phyloP scores from a whole-genome alignment of 306 rosid species.

The Aeschynomene evenia region DNA sequence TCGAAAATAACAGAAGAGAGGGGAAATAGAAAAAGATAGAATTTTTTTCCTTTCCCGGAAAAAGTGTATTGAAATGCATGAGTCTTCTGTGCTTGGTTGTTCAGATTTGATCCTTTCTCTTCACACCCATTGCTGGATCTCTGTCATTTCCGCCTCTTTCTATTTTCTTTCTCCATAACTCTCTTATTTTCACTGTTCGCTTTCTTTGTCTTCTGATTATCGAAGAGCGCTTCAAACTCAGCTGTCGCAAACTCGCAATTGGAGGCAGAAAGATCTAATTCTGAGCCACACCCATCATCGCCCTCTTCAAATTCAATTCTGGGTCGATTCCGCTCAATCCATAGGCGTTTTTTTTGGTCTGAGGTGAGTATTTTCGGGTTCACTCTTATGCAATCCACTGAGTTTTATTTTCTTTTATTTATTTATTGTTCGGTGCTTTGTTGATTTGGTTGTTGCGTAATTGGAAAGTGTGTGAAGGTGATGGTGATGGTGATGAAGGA shows the following conservation, averaged over 20 bases:
- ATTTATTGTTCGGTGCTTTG: neutral
- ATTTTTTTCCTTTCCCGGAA: neutral
- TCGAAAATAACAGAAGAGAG: slow-evolving; percentile 4
- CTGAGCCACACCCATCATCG: slow-evolving; percentile 18
- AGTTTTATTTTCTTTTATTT: neutral
- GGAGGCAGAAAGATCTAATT: slow-evolving; percentile 4
- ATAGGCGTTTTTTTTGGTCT: neutral
- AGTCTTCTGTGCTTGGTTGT: slow-evolving; percentile 27
- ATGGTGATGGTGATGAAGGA: slow-evolving; percentile 54
- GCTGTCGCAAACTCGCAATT: slow-evolving; percentile 12
- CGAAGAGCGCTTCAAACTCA: slow-evolving; percentile 20
- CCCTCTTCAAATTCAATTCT: slow-evolving; percentile 29
- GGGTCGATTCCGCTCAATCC: slow-evolving; percentile 30
- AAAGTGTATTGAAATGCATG: slow-evolving; percentile 31
- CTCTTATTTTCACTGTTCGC: neutral
- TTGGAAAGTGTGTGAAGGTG: slow-evolving; percentile 32
- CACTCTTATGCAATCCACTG: slow-evolving; percentile 30
- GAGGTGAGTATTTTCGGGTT: slow-evolving; percentile 30
- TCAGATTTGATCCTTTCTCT: slow-evolving; percentile 30
- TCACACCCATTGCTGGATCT: slow-evolving; percentile 6
- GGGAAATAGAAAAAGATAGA: neutral
- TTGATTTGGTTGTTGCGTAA: slow-evolving; percentile 15
- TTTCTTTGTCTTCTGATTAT: slow-evolving; percentile 9
- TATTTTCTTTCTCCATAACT: slow-evolving; percentile 1
- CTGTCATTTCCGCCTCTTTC: slow-evolving; percentile 5